Base-by-base conservation (phyloP, 768 basidiomycete genomes). In the Lactarius deliciosus region DNA sequence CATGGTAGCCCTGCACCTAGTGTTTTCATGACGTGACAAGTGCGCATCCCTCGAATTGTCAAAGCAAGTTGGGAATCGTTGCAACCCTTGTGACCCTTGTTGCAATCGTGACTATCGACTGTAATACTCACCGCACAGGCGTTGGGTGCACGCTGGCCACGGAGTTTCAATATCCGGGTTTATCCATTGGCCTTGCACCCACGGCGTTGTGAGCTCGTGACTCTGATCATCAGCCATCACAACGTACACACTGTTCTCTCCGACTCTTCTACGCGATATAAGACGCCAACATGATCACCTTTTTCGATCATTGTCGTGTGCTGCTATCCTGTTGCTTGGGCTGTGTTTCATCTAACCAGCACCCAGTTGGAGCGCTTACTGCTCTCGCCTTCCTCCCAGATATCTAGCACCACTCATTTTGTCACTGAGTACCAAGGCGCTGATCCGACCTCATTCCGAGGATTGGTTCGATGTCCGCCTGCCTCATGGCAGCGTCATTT, bases 401-500 rank as follows among this genome's bases (percentile, higher is more conserved):
- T 41, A 15, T 18, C 6, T 41, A 50, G 47, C 47, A n/a, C 30
- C 50, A 18, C 30, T 3, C 53, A 20, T 32, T 57, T 40, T n/a
- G 13, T 34, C 16, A 2, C 36, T 63, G n/a, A 8, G 18, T 6
- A 2, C 36, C 63, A 16, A n/a, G 18, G 25, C 25, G 16, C 20
- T 40, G 43, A 41, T 61, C 59, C 60, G 18, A 34, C 11, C 40
- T 38, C 56, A 8, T 34, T 63, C 61, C 61, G 45, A 50, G 28
- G n/a, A 28, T n/a, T 22, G 41, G 57, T 64, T 68, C 53, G 22
- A 68, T 55, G 66, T 64, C 62, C 57, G 62, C 45, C 25, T 40
- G 66, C 53, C 62, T 57, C 66, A 64, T 66, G 66, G 40, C 62
- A 30, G 57, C 41, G 57, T 28, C 28, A 11, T 40, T 34, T 25